A percentile compares a stretch with the other conserved stretches of the same genome.
These are phyloP conservation scores for Chenopodium formosanum DNA, from an alignment of 148 eudicot species.

Conservation along the genomic window DNA sequence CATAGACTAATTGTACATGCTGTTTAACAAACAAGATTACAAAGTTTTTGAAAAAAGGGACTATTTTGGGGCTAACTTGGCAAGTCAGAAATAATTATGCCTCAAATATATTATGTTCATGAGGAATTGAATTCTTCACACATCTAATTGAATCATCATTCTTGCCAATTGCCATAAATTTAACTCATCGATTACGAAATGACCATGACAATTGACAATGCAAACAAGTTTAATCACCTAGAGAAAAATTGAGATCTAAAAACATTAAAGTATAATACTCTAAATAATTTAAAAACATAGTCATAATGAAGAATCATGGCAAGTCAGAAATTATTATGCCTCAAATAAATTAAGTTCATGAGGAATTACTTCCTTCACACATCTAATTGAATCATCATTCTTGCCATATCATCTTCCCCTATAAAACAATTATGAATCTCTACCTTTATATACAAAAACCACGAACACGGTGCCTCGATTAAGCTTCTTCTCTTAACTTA, in stretches of 20 bases:
- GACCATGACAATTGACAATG: background rate
- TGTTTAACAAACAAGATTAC: too few species aligned
- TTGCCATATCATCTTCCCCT: background rate
- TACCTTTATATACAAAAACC: too few species aligned
- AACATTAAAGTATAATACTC: too few species aligned
- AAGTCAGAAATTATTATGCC: background rate
- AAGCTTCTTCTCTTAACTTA: too few species aligned
- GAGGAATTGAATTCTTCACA: slow-evolving; percentile 18
- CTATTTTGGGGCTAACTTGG: background rate
- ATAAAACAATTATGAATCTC: background rate
- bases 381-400: slow-evolving; percentile 6
- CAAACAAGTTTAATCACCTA: background rate
- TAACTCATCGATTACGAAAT: background rate
- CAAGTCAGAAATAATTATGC: background rate
- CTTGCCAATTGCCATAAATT: background rate
- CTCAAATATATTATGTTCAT: slow-evolving; percentile 12
- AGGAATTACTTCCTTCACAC: background rate
- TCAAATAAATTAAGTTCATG: background rate
- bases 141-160: slow-evolving; percentile 32
- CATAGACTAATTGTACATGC: too few species aligned
- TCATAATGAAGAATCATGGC: background rate
- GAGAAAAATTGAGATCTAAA: too few species aligned
- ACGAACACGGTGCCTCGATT: too few species aligned
- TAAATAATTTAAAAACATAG: too few species aligned
- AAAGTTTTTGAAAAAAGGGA: background rate